Evolutionary conservation across 306 rosid genomes (phyloP).

Genomic region (Malus fusca): DNA sequence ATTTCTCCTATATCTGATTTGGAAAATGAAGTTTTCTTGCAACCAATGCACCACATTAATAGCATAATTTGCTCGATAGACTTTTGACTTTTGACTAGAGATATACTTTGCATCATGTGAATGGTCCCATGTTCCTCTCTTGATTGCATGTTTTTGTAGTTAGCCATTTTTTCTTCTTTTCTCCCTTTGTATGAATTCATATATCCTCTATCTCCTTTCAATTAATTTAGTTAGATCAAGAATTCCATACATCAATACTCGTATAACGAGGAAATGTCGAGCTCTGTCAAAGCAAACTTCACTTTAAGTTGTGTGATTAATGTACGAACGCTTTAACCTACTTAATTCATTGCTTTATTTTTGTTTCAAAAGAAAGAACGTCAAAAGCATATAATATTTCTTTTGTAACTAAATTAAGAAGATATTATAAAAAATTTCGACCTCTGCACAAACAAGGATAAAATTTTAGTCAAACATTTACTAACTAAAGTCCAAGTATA

Average conservation of each 20-base stretch:
- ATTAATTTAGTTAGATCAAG: too few relatives aligned
- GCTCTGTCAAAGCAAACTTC: neutral
- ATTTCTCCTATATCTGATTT: too few relatives aligned
- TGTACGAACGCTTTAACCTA: neutral
- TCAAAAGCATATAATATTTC: neutral
- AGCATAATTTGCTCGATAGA: too few relatives aligned
- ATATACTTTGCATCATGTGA: neutral
- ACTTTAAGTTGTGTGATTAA: neutral
- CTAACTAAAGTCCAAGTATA: too few relatives aligned
- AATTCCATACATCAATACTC: neutral
- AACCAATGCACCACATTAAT: too few relatives aligned
- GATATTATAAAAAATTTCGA: neutral
- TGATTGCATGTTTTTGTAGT: too few relatives aligned
- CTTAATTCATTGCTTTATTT: neutral
- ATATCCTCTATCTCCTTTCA: neutral
- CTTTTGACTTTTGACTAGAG: too few relatives aligned
- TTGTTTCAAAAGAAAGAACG: neutral
- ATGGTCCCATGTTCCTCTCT: neutral
- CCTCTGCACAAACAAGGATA: neutral
- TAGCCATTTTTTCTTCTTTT: neutral
- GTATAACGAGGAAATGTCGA: neutral
- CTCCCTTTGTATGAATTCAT: neutral
- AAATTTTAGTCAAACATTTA: neutral
- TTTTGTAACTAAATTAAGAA: too few relatives aligned
- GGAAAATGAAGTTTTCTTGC: too few relatives aligned